Base-by-base conservation (phyloP, 2,329 filamentous ascomycete genomes). In the Setomelanomma holmii region DNA sequence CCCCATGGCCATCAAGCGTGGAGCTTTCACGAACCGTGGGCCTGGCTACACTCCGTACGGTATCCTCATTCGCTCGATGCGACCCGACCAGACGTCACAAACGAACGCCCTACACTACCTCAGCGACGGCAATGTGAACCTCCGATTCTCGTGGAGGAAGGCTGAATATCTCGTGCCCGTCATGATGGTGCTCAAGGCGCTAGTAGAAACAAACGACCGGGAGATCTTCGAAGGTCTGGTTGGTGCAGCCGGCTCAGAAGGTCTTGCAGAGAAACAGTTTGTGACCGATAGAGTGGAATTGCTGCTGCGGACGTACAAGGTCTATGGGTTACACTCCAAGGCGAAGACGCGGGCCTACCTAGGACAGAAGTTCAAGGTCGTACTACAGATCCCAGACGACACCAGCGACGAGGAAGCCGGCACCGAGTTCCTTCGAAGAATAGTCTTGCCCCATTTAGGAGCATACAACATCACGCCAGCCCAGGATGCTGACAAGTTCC, bases 31-130 rank as follows among this genome's bases (percentile, higher is more conserved):
- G 59, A 93, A 91, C 67, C 88, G 95, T 79, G 95, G 95, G 33
- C 82, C 88, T 17, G 85, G 90, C 56, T 99, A 97, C 78, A 96
- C 92, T 10, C 89, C 90, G 52, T 95, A 86, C 69, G 95, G 92
- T 81, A 89, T 98, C 51, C 90, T 96, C 68, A 87, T 97, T 62
- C 88, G 95, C 77, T 96, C 89, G 2, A 92, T 97, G 49, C 87
- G 95, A 52, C 93, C 93, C n/a, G 95, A 99, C 76, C 92, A 99
- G 78, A 97, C 93, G 7, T 97, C 93, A 23, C 93, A 98, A 76
- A 98, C 93, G 33, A 99, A 98, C 69, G 92, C 96, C 27, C 83
- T 99, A 42, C 95, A 99, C 77, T 99, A 98, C 75, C 84, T 99
- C 50, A 91, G 84, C 66, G 95, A 99, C 73, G 95, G 95, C 60